Evolutionary conservation across 139 green algal species (phyloP).

Genomic region (Chlamydomonas eustigma): DNA sequence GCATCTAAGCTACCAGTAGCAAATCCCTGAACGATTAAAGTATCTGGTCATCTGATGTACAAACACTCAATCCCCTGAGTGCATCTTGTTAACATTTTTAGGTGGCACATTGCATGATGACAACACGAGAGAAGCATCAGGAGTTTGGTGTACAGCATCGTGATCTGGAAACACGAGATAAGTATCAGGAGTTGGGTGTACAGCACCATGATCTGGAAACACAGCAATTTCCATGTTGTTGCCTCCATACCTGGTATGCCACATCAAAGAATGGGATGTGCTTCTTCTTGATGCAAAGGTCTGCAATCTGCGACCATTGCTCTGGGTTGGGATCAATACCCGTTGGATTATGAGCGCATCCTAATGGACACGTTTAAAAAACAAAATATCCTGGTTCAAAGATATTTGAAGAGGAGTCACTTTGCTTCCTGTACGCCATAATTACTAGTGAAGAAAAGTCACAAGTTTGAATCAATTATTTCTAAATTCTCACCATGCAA

Average conservation of each 20-base stretch:
- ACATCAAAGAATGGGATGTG: slow-evolving; percentile 97
- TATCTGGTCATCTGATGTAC: too few species aligned
- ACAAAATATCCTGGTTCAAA: too few species aligned
- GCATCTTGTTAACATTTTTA: too few species aligned
- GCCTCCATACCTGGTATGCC: slow-evolving; percentile 77
- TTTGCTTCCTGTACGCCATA: not conserved
- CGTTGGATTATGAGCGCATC: slow-evolving; percentile 97
- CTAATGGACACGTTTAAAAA: slow-evolving; percentile 39
- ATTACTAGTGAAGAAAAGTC: not conserved
- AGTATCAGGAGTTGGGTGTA: too few species aligned
- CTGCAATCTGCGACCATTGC: slow-evolving; percentile 91
- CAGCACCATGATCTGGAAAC: too few species aligned
- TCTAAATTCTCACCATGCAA: slow-evolving; percentile 70
- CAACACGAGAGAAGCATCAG: not conserved
- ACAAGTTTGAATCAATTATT: not conserved
- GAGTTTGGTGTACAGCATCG: not conserved
- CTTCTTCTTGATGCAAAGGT: slow-evolving; percentile 72
- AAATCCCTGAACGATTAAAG: slow-evolving; percentile 46
- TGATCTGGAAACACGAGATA: not conserved
- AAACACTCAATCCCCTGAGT: too few species aligned
- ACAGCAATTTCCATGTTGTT: too few species aligned
- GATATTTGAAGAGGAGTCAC: too few species aligned
- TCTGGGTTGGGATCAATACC: slow-evolving; percentile 93
- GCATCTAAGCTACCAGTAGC: slow-evolving; percentile 80
- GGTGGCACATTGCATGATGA: too few species aligned